Conservation (phyloP, 2,329 filamentous ascomycete genomes). For the Neurospora sp. region DNA sequence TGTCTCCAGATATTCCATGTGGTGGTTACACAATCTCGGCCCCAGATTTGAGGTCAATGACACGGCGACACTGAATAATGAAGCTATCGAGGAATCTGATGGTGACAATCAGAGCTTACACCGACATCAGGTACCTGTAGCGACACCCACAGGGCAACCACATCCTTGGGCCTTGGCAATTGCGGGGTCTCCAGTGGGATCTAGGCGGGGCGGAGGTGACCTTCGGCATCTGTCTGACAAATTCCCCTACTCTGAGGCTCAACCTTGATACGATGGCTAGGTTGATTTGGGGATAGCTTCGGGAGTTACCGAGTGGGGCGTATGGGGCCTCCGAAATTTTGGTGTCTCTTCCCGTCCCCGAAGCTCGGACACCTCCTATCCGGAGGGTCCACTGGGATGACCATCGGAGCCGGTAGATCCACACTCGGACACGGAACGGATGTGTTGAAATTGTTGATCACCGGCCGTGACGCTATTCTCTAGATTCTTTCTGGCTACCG, state of each 20-base stretch:
- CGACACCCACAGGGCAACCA: not conserved
- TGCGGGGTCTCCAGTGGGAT: constrained; percentile 13
- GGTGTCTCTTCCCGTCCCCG: not conserved
- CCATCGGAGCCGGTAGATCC: not conserved
- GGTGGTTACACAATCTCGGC: not conserved
- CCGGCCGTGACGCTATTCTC: not conserved
- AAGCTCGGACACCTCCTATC: not conserved
- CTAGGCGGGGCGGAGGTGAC: constrained; percentile 13
- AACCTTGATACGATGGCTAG: not conserved
- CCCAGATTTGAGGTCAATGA: not conserved
- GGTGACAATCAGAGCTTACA: not conserved
- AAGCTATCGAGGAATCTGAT: not conserved
- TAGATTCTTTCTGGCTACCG: not conserved
- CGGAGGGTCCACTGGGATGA: not conserved
- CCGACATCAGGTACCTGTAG: not conserved
- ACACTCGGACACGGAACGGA: not conserved
- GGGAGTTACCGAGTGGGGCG: not conserved
- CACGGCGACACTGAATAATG: not conserved
- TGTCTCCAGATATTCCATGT: not conserved
- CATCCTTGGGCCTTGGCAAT: not conserved
- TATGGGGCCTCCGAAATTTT: not conserved
- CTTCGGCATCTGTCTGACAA: constrained; percentile 12
- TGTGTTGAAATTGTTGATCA: not conserved
- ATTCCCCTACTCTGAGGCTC: not conserved
- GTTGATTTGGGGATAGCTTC: not conserved